A percentile compares a stretch with the other conserved stretches of the same genome.
Conservation (phyloP, 2,329 filamentous ascomycete genomes). For the Penicillium sp. region DNA sequence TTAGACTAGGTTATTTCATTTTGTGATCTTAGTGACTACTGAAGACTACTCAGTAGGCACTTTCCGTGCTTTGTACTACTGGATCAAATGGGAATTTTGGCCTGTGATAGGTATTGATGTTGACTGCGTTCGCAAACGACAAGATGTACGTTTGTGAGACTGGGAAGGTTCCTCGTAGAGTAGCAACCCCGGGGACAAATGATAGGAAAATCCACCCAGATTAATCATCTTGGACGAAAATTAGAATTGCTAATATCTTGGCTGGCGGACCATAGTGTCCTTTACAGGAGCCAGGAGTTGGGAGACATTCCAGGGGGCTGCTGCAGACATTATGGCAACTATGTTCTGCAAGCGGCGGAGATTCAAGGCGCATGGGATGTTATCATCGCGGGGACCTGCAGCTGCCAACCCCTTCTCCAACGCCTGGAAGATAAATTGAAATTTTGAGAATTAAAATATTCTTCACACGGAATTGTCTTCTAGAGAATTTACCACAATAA, state of each 20-base stretch:
- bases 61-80: background rate
- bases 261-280: background rate
- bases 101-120: background rate
- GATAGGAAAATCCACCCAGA: background rate
- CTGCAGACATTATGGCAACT: background rate
- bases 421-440: background rate
- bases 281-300: background rate
- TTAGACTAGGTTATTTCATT: background rate
- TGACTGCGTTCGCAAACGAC: background rate
- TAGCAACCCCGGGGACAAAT: background rate
- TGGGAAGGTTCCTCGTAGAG: background rate
- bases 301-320: background rate
- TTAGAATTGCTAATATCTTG: background rate
- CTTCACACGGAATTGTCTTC: background rate
- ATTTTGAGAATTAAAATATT: background rate
- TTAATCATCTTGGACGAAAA: background rate
- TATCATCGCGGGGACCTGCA: background rate
- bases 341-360: background rate
- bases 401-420: background rate
- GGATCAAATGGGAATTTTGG: background rate
- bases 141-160: background rate
- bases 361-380: background rate
- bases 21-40: background rate
- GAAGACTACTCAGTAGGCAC: background rate
- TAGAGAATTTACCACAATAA: background rate